A percentile compares a stretch with the other conserved stretches of the same genome.
Evolutionary conservation across 2,329 filamentous ascomycete genomes (phyloP).

Genomic region (Neonectria ditissima): DNA sequence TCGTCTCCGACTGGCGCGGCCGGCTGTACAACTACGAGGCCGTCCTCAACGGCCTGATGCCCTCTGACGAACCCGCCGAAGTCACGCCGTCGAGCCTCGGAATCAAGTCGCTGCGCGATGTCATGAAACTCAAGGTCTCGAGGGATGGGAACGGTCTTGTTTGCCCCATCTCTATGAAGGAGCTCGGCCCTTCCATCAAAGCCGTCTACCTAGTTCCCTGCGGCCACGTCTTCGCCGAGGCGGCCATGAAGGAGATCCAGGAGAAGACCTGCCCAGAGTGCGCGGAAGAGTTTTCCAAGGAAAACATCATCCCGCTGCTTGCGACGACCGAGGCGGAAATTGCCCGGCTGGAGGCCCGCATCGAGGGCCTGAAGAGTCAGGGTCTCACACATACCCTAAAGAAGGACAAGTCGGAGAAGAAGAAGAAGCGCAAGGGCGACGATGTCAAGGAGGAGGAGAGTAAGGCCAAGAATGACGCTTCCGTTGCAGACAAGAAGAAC

Average conservation of each 20-base stretch:
- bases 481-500: conserved; percentile 39
- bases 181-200: conserved; percentile 81
- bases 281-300: conserved; percentile 75
- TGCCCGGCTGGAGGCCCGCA: conserved; percentile 72
- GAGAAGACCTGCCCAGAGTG: conserved; percentile 77
- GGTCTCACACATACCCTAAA: conserved; percentile 90
- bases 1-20: conserved; percentile 87
- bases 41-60: conserved; percentile 72
- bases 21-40: conserved; percentile 96
- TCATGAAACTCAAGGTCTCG: conserved; percentile 84
- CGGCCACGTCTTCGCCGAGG: conserved; percentile 92
- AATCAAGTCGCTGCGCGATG: conserved; percentile 86
- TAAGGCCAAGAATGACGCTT: conserved; percentile 64
- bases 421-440: conserved; percentile 75
- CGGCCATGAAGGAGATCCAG: conserved; percentile 83
- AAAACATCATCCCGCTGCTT: conserved; percentile 86
- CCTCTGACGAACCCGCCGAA: conserved; percentile 69
- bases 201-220: conserved; percentile 93
- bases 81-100: conserved; percentile 60
- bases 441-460: conserved; percentile 49
- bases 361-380: conserved; percentile 75
- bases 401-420: conserved; percentile 74
- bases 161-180: conserved; percentile 89
- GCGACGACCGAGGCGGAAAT: conserved; percentile 78
- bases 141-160: conserved; percentile 71